Base-by-base conservation (phyloP, 345 rosid genomes). In the Eucalyptus urophylla region DNA sequence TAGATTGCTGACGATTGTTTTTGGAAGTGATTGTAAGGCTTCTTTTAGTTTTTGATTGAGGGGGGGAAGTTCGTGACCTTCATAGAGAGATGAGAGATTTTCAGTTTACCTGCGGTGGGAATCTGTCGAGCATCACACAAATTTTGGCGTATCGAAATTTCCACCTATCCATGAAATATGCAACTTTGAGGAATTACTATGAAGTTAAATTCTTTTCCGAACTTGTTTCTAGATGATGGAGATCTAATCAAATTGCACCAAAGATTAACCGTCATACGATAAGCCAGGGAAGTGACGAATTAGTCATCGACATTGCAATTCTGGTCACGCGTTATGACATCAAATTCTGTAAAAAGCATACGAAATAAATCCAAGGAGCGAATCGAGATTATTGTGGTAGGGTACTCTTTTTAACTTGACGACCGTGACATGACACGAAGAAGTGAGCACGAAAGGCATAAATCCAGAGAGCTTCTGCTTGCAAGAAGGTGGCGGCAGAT, bases 401-500 rank as follows among this genome's bases (percentile, higher is more conserved):
- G 29, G 29, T 24, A 24, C 62, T 24, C 13, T 56, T 56, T 5
- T 56, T 56, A 5, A 10, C 13, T 56, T 5, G 29, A 24, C 29
- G 0, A 56, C 62, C 29, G 0, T 56, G 56, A 16, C 56, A 19
- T 19, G 62, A 8, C 29, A 10, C 29, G 13, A 56, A 56, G 62
- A 56, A 56, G 62, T 24, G 62, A 56, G 62, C 62, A 56, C 62
- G 0, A 56, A 56, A 25, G 62, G 27, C 62, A 56, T 56, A 56
- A 24, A 24, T 56, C 29, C 62, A 24, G 62, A 56, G 62, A 56
- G 62, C 6, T 56, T 24, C 62, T 56, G 62, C 62, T 56, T 2
- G 29, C 62, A 56, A 56, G 62, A 56, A 0, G 62, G 62, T 0
- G 0, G 29, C 27, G 13, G 0, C 13, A 56, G 29, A 56, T 56